Evolutionary conservation across 768 basidiomycete species (phyloP), one percentile per base, ranked within the genome.

Genomic region (Naganishia vishniacii): DNA sequence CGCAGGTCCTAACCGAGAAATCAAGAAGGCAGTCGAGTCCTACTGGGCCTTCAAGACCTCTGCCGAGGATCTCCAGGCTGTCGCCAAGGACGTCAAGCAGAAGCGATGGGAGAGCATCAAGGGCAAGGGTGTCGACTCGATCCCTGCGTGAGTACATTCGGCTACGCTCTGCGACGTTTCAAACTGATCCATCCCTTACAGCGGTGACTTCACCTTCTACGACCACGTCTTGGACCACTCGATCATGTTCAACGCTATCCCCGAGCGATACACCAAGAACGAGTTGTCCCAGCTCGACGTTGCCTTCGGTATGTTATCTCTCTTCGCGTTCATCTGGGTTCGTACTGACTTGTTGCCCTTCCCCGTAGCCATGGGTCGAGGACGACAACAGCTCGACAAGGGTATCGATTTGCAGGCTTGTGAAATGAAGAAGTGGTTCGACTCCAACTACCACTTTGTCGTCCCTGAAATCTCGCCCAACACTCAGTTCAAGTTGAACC

Each of bases 401-500:
- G 87, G 86, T 65, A 93, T 98, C 72, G 95, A 99, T 80, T 91
- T 98, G 69, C 91, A 90, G 53, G 91, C 93, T 49, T 91, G 85
- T 68, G 93, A 97, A 82, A 98, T 98, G 95, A 97, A 95, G 84
- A 98, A 98, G 81, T 99, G 95, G 91, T 94, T 92, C 78, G 91
- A 95, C 80, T 92, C 91, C 56, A 97, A 95, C 85, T 98, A 95
- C 82, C 93, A 98, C 82, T 93, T 86, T 75, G 92, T 98, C 78
- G 95, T 98, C 65, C 93, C 93, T 62, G 95, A 95, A 81, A 85
- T 95, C 79, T 89, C 89, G 9, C 88, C 89, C 59, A 81, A 84
- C 72, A 88, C 87, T 31, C 86, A 94, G 69, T 97, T 98, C 85
- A 91, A 94, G 81, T 82, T 99, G 77, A 84, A 87, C 81, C 86